Percentiles rank a stretch among this genome's conserved stretches.
These are phyloP conservation scores for Aspergillus biplanus DNA, from an alignment of 495 filamentous ascomycete species.

Conservation along the genomic window DNA sequence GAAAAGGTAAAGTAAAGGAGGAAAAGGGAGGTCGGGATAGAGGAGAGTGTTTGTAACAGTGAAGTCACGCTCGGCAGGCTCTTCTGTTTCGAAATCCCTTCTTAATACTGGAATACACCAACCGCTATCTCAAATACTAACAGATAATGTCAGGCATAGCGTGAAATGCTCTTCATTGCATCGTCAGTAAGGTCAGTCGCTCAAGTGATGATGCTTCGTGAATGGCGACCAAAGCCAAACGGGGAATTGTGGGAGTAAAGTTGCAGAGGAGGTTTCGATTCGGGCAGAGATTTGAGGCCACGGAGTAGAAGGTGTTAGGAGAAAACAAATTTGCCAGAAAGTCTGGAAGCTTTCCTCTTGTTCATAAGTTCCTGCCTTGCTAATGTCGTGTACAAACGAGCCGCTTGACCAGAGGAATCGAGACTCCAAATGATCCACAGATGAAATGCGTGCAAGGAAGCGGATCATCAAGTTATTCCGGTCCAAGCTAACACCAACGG, in stretches of 20 bases:
- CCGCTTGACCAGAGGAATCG: no score
- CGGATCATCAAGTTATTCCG: constrained; percentile 32
- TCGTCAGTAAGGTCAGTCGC: constrained; percentile 22
- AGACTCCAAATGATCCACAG: constrained; percentile 19
- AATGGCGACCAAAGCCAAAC: neutral
- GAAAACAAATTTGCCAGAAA: neutral
- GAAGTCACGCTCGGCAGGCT: neutral
- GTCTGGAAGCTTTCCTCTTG: no score
- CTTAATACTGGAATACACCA: neutral
- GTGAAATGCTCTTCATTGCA: constrained; percentile 32
- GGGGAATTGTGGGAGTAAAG: constrained; percentile 7
- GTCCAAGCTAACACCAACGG: constrained; percentile 18
- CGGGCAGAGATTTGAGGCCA: neutral
- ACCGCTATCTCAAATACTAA: constrained; percentile 18
- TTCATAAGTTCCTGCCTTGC: no score
- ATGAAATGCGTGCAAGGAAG: constrained; percentile 4
- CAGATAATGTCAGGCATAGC: constrained; percentile 28
- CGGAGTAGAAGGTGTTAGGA: neutral
- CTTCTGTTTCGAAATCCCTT: neutral
- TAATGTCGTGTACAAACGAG: no score
- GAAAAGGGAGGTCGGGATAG: neutral
- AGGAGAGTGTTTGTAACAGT: neutral
- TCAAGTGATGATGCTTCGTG: constrained; percentile 10
- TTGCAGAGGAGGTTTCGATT: neutral
- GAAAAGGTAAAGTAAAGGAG: neutral